Base-by-base conservation (phyloP, 352 stramenopile genomes). In the Globisporangium heterothallicum region DNA sequence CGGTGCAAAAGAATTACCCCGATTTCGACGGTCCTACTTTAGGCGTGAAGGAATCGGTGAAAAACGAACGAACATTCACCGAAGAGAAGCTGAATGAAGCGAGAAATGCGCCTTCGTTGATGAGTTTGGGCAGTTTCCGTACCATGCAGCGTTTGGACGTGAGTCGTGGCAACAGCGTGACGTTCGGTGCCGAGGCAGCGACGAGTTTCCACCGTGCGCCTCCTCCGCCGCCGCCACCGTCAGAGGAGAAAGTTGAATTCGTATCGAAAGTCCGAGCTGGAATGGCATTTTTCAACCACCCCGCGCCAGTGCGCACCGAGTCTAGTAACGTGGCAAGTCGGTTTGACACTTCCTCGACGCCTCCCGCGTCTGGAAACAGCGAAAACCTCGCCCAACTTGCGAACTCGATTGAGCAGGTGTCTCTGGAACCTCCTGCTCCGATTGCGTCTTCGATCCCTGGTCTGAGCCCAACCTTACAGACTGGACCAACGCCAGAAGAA, bases 41-140 rank as follows among this genome's bases (percentile, higher is more conserved):
- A 2, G 83, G 83, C 18, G 83, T 94, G 7, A 92, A 90, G 62
- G 83, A 94, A 45, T 68, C 76, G n/a, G 67, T 56, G 42, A 86
- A 86, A 58, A 94, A 94, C 53, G 71, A 79, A 46, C 78, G 83
- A 32, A 59, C 69, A 18, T 94, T 90, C 60, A 79, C 78, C 3
- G 58, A 74, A 8, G 72, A 88, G 42, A 73, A 94, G 54, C 67
- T 94, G 7, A 66, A 70, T 12, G 68, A 76, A 32, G 83, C 76
- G 14, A 70, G 65, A 43, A 83, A 80, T 49, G 78, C 76, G 32
- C 73, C 72, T 0, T 70, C 73, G 40, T 66, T 88, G 22, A 66
- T 88, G 27, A 91, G 71, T 51, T 66, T 87, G 18, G 82, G 82
- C 13, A 91, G 79, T 48, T 77, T 83, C 53, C 70, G 74, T 30